Evolutionary conservation across 2,329 filamentous ascomycete species (phyloP).

Genomic region (Ceratocystis destructans): DNA sequence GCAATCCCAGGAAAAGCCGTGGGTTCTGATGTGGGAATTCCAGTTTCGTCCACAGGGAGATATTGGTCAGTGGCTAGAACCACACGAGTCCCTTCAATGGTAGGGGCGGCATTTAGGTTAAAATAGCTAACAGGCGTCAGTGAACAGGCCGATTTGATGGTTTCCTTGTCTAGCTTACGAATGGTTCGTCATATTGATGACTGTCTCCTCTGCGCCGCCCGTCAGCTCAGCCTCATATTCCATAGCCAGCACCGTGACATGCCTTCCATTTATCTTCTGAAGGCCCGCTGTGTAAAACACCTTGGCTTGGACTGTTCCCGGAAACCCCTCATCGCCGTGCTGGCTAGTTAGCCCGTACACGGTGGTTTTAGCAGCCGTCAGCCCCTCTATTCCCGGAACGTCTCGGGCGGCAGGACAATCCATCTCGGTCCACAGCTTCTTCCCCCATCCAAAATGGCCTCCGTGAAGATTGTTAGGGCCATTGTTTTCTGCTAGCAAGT

Average conservation of each 20-base stretch:
- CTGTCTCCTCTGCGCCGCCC: constrained; percentile 71
- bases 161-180: constrained; percentile 31
- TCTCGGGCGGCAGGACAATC: constrained; percentile 38
- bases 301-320: constrained; percentile 64
- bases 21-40: constrained; percentile 61
- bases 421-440: constrained; percentile 53
- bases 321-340: constrained; percentile 82
- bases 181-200: constrained; percentile 90
- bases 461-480: constrained; percentile 64
- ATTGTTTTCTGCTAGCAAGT: constrained; percentile 62
- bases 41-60: constrained; percentile 57
- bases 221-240: constrained; percentile 83
- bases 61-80: constrained; percentile 52
- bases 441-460: constrained; percentile 64
- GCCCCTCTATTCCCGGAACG: constrained; percentile 40
- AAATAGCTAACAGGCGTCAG: constrained; percentile 37
- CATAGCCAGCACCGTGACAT: constrained; percentile 60
- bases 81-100: constrained; percentile 46
- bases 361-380: constrained; percentile 52
- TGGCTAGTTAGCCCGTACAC: constrained; percentile 40
- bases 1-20: constrained; percentile 50
- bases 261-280: constrained; percentile 46
- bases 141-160: neutral
- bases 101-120: constrained; percentile 43
- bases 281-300: constrained; percentile 68